These are phyloP conservation scores for Magnusiomyces tetraspermus DNA, from an alignment of 1,139 yeast species.

Conservation along the genomic window DNA sequence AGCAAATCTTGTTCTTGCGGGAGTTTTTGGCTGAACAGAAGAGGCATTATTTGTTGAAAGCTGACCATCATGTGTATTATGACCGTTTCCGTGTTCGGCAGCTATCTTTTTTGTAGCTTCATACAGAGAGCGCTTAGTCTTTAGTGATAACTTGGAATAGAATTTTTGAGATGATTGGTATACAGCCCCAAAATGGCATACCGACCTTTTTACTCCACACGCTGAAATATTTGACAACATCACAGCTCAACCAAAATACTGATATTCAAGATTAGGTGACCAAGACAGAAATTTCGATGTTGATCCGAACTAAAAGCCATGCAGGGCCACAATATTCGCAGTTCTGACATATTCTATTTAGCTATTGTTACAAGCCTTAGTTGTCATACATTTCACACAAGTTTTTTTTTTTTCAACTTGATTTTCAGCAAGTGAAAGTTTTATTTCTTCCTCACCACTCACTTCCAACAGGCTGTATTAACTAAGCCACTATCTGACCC, in stretches of 20 bases:
- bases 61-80: conserved; percentile 9
- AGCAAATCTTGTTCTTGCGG: conserved; percentile 88
- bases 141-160: conserved; percentile 3
- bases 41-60: background rate
- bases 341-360: background rate
- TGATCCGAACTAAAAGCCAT: background rate
- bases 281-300: too few species aligned
- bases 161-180: background rate
- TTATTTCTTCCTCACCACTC: background rate
- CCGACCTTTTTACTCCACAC: background rate
- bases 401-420: background rate
- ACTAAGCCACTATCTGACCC: background rate
- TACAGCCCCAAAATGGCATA: background rate
- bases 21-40: conserved; percentile 38
- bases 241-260: background rate
- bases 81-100: background rate
- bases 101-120: background rate
- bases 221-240: background rate
- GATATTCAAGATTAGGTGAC: background rate
- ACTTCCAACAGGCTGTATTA: background rate
- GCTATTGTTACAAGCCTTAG: background rate
- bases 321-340: background rate
- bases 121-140: background rate
- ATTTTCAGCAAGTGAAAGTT: background rate
- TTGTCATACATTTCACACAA: background rate